Evolutionary conservation across 192 early-diverging fungal species (phyloP).

Genomic region (Backusella circina): DNA sequence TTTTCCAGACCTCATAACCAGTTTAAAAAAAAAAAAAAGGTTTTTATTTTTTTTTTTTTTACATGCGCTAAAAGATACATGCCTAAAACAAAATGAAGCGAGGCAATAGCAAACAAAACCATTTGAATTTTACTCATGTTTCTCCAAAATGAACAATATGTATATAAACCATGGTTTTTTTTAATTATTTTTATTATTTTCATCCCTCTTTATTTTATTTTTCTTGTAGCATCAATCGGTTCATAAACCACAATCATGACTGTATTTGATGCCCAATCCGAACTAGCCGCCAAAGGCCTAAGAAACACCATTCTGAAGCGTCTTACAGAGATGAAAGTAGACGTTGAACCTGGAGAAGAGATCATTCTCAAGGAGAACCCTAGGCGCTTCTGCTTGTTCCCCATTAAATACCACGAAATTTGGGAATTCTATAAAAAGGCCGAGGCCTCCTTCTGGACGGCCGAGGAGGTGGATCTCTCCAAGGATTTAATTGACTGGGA

Average conservation of each 20-base stretch:
- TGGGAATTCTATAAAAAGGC: constrained; percentile 97
- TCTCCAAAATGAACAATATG: no score
- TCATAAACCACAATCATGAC: neutral
- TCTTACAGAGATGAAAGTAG: neutral
- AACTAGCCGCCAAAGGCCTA: neutral
- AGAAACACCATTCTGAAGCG: neutral
- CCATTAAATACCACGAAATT: constrained; percentile 88
- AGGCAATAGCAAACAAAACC: no score
- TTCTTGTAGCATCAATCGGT: neutral
- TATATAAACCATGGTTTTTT: neutral
- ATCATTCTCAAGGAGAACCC: constrained; percentile 54
- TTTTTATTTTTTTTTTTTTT: no score
- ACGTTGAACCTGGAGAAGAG: neutral
- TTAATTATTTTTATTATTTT: neutral
- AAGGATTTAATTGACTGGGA: constrained; percentile 90
- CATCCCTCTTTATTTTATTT: neutral
- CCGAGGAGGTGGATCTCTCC: constrained; percentile 90
- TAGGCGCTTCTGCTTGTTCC: constrained; percentile 84
- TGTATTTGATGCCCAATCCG: neutral
- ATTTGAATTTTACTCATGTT: no score
- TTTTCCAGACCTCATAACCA: no score
- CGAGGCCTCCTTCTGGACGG: constrained; percentile 94
- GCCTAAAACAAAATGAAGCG: neutral
- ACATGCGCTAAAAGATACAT: no score
- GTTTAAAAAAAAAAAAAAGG: no score